Conservation (phyloP, 148 eudicot genomes). For the Chenopodium quinoa region DNA sequence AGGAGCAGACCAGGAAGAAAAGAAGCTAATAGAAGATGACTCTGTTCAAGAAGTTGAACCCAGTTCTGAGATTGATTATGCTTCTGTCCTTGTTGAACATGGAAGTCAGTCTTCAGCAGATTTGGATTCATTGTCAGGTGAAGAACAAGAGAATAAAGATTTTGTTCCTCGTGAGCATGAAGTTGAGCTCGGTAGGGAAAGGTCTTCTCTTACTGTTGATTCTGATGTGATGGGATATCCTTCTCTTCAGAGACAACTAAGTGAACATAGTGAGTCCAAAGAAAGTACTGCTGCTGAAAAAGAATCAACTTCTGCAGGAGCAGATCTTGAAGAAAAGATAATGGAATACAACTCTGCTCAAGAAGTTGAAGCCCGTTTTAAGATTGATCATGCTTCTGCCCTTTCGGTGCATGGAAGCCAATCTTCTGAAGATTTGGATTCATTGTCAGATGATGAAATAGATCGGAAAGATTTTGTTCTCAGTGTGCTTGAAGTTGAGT, state of each 20-base stretch:
- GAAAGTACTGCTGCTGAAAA: slow-evolving; percentile 34
- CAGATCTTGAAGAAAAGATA: slow-evolving; percentile 26
- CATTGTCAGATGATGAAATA: slow-evolving; percentile 23
- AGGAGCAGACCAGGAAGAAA: slow-evolving; percentile 28
- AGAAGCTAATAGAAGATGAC: slow-evolving; percentile 26
- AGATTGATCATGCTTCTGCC: slow-evolving; percentile 28
- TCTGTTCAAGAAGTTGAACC: slow-evolving; percentile 23
- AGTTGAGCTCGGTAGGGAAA: slow-evolving; percentile 25
- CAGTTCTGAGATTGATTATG: slow-evolving; percentile 24
- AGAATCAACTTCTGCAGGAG: slow-evolving; percentile 21
- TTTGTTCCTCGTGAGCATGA: slow-evolving; percentile 23
- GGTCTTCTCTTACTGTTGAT: slow-evolving; percentile 9
- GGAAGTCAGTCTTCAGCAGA: slow-evolving; percentile 34
- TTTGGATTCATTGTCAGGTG: slow-evolving; percentile 20
- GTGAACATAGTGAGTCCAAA: slow-evolving; percentile 45
- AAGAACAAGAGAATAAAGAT: slow-evolving; percentile 24
- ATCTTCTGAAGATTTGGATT: slow-evolving; percentile 29
- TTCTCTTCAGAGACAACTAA: slow-evolving; percentile 39
- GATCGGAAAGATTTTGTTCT: slow-evolving; percentile 20
- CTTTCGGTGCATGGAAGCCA: slow-evolving; percentile 33
- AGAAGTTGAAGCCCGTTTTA: slow-evolving; percentile 22
- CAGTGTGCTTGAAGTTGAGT: slow-evolving; percentile 28
- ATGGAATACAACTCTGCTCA: slow-evolving; percentile 20
- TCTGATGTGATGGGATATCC: slow-evolving; percentile 36
- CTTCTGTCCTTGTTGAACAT: slow-evolving; percentile 30